phyloP scores from a whole-genome alignment of 306 rosid genomes.

The Oxytropis ochrocephala region DNA sequence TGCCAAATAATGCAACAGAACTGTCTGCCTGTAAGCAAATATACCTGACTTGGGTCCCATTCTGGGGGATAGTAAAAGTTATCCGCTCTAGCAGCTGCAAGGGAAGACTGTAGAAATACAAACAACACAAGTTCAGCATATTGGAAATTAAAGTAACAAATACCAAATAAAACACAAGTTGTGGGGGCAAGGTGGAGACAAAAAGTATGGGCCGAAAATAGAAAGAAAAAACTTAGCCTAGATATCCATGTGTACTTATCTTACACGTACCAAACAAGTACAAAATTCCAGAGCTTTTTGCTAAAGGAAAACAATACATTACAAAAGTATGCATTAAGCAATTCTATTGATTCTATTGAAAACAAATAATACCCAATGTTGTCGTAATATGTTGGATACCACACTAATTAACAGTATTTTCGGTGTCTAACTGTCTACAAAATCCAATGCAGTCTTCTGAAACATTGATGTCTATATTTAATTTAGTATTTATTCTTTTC shows the following conservation, averaged over 20 bases:
- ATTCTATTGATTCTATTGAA: not conserved
- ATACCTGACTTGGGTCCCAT: slow-evolving; percentile 89
- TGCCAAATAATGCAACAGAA: not conserved
- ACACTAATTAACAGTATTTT: not conserved
- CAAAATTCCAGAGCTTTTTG: not conserved
- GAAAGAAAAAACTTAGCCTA: not conserved
- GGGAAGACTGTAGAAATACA: slow-evolving; percentile 71
- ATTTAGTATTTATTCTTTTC: no score
- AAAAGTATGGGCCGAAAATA: not conserved
- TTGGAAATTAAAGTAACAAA: not conserved
- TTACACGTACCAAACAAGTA: not conserved
- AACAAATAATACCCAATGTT: not conserved
- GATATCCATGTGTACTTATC: not conserved
- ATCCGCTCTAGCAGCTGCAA: slow-evolving; percentile 94
- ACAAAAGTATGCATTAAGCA: not conserved
- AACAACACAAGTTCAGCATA: slow-evolving; percentile 26
- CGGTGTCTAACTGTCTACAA: no score
- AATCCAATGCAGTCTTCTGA: no score
- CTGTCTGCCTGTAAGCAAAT: not conserved
- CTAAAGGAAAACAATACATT: not conserved
- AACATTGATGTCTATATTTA: no score
- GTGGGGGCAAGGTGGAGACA: not conserved
- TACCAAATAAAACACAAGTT: not conserved
- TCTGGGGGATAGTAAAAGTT: slow-evolving; percentile 92
- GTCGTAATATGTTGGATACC: not conserved